These are phyloP conservation scores for Cenococcum geophilum DNA, from an alignment of 495 filamentous ascomycete genomes.

Conservation along the genomic window DNA sequence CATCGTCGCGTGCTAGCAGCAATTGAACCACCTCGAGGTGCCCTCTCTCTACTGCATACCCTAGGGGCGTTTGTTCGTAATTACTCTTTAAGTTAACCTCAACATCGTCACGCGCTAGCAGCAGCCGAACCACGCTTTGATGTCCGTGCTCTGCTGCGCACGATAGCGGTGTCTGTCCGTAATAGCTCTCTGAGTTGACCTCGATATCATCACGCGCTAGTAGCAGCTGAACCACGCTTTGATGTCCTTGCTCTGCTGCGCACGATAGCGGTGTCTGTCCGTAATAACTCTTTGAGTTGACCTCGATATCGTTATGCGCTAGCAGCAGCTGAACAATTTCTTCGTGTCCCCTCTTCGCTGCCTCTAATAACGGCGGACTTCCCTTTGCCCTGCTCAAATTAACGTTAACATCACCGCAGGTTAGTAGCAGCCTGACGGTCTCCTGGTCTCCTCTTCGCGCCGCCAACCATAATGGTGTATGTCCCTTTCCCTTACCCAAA, in stretches of 20 bases:
- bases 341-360: too few species aligned
- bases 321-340: too few species aligned
- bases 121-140: background rate
- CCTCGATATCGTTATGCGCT: too few species aligned
- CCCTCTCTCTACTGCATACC: background rate
- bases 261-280: background rate
- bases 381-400: too few species aligned
- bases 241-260: background rate
- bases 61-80: background rate
- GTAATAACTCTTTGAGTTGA: too few species aligned
- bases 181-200: background rate
- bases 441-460: too few species aligned
- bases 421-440: slow-evolving; percentile 8
- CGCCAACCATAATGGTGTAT: too few species aligned
- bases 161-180: background rate
- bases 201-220: slow-evolving; percentile 1
- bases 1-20: background rate
- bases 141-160: background rate
- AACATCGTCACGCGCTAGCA: background rate
- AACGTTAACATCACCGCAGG: too few species aligned
- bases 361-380: too few species aligned
- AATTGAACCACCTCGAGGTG: background rate
- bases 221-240: background rate
- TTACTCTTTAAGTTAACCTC: background rate
- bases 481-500: too few species aligned